Evolutionary conservation across 257 asterid species (phyloP).

Genomic region (Solanum pennellii): DNA sequence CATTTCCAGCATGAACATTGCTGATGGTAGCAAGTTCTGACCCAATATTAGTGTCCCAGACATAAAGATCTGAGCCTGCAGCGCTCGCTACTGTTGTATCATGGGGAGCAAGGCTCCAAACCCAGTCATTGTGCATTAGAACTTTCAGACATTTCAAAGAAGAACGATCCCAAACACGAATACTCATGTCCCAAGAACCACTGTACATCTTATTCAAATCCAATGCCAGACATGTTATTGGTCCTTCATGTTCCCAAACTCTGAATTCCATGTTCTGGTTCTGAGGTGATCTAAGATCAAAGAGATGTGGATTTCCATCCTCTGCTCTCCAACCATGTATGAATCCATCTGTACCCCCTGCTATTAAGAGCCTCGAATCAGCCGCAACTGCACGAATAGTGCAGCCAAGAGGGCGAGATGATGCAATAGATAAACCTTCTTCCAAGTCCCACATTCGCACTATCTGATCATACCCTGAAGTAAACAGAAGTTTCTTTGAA

Average conservation of each 20-base stretch:
- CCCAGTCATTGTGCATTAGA: constrained; percentile 81
- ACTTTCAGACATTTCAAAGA: constrained; percentile 56
- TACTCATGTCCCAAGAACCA: constrained; percentile 96
- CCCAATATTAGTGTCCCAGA: constrained; percentile 65
- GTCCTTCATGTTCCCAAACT: constrained; percentile 89
- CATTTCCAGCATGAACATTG: constrained; percentile 47
- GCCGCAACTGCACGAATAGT: constrained; percentile 93
- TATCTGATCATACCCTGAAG: constrained; percentile 90
- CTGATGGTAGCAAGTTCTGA: constrained; percentile 20
- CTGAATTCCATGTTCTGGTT: constrained; percentile 54
- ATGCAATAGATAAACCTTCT: constrained; percentile 71
- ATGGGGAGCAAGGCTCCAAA: constrained; percentile 86
- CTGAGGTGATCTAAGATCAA: constrained; percentile 53
- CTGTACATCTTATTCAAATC: constrained; percentile 68
- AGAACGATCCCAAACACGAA: constrained; percentile 76
- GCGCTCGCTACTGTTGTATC: constrained; percentile 63
- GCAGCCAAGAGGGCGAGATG: constrained; percentile 82
- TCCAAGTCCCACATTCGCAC: constrained; percentile 96
- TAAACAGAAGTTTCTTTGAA: constrained; percentile 74
- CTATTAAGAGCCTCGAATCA: constrained; percentile 67
- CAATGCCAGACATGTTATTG: constrained; percentile 84
- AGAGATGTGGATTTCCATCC: constrained; percentile 65
- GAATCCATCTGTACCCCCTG: constrained; percentile 94
- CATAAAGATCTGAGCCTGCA: constrained; percentile 62
- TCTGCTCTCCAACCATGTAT: constrained; percentile 91